Percentiles rank a stretch among this genome's conserved stretches.
Evolutionary conservation across 345 rosid species (phyloP).

Genomic region (Eucalyptus albens): DNA sequence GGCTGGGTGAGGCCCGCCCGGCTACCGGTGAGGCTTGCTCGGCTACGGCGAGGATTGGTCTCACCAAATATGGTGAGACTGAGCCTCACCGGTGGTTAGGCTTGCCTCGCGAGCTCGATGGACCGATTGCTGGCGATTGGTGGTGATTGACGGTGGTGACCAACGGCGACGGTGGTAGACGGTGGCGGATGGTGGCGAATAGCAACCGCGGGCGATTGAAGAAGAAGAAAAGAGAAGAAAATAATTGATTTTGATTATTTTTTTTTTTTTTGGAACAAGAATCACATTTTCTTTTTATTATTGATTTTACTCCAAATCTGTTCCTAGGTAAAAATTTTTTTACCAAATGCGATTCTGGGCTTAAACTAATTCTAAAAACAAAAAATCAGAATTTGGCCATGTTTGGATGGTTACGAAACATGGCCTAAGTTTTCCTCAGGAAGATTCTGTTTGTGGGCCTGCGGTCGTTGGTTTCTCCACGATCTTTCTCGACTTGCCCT

Average conservation of each 20-base stretch:
- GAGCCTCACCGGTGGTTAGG: accelerated
- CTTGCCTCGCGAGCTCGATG: accelerated
- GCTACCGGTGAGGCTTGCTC: too few species aligned
- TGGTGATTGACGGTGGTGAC: too few species aligned
- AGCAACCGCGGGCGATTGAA: accelerated
- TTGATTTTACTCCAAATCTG: too few species aligned
- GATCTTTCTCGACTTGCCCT: not conserved
- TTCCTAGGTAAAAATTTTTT: accelerated
- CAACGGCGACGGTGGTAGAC: accelerated
- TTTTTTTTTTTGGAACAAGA: too few species aligned
- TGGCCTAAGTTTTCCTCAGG: not conserved
- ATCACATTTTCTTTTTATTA: too few species aligned
- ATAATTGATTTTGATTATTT: too few species aligned
- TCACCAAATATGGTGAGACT: accelerated
- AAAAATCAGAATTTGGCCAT: accelerated
- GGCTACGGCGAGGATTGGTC: accelerated
- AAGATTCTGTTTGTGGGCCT: not conserved
- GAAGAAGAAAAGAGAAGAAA: too few species aligned
- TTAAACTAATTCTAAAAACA: accelerated
- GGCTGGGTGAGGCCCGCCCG: too few species aligned
- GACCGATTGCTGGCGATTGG: accelerated
- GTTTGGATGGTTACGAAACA: too few species aligned
- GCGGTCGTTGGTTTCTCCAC: not conserved
- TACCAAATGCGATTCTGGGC: accelerated
- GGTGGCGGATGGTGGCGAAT: accelerated